Evolutionary conservation across 1,284 basidiomycete genomes (phyloP).

Genomic region (Spongiforma sp.): DNA sequence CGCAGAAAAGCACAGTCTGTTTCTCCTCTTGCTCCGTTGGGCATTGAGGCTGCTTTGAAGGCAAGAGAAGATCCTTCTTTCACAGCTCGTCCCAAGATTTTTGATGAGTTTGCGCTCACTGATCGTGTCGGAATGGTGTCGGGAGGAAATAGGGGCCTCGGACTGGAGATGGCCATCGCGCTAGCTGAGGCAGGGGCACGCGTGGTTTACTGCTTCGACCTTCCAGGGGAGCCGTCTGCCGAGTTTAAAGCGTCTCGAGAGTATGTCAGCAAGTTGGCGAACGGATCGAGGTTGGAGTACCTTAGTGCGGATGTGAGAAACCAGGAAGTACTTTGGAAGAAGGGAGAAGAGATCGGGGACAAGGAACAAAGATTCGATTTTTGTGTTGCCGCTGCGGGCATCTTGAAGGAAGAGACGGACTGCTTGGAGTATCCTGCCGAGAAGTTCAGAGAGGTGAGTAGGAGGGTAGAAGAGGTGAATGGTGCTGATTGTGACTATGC

Average conservation of each 20-base stretch:
- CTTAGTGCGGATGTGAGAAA: constrained; percentile 67
- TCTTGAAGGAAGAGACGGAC: constrained; percentile 57
- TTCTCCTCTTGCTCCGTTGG: constrained; percentile 62
- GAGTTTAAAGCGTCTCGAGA: constrained; percentile 68
- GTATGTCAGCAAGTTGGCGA: constrained; percentile 55
- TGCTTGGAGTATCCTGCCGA: constrained; percentile 74
- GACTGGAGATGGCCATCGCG: constrained; percentile 82
- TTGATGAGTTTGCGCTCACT: constrained; percentile 76
- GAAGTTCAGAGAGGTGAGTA: constrained; percentile 69
- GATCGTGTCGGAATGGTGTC: constrained; percentile 80
- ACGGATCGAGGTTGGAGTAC: constrained; percentile 65
- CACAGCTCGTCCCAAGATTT: constrained; percentile 55
- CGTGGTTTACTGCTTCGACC: constrained; percentile 78
- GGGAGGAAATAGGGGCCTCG: constrained; percentile 81
- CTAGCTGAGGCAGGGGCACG: constrained; percentile 80
- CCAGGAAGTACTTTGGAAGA: constrained; percentile 60
- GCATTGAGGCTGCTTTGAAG: constrained; percentile 63
- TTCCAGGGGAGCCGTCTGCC: constrained; percentile 65
- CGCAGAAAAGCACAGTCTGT: constrained; percentile 44
- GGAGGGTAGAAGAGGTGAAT: too few species aligned
- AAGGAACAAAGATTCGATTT: constrained; percentile 1
- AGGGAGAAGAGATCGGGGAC: constrained; percentile 60
- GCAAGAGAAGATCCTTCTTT: constrained; percentile 42
- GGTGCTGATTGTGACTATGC: background rate
- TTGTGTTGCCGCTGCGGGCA: constrained; percentile 2